Evolutionary conservation across 176 grass and related monocot genomes (phyloP), one percentile per base, ranked within the genome.

Genomic region (Puccinellia tenuiflora): DNA sequence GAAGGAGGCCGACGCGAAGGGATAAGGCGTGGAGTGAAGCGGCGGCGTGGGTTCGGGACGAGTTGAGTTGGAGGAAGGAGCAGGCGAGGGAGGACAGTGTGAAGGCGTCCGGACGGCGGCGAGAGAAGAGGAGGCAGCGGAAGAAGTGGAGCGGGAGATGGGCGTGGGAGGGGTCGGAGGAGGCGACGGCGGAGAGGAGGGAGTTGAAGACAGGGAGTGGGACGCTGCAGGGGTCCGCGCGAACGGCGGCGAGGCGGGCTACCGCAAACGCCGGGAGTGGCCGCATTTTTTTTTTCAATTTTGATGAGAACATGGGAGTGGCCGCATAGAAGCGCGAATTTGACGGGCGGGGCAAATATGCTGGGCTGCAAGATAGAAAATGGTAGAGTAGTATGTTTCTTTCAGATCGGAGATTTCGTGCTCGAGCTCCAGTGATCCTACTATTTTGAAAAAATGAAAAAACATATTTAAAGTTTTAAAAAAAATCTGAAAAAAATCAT

Each of bases 31-130:
- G 83, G 55, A 88, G 55, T 26, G 70, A 72, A 18, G 18, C 71
- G 31, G 55, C 12, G 60, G 66, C 31, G 52, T 78, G 50, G 37
- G 11, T 11, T 11, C 43, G 43, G 12, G 43, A 46, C 43, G 59
- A 12, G 35, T 21, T 20, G 69, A 35, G n/a, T 3, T 46, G 43
- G 76, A 74, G 78, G 31, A 88, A 76, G 62, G 66, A 82, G 37
- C 73, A 62, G 40, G 70, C 67, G 30, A 78, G 77, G n/a, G 78
- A 62, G 77, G 90, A 90, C 65, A 91, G 62, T 3, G 77, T 77
- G 90, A 91, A 86, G 51, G 82, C 79, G 85, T 89, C 86, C 34
- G 86, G 86, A 68, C 47, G 83, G 21, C 84, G 68, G 68, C 4
- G 25, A 7, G 75, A 66, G 64, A 81, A 78, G 62, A 90, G 81